Conservation (phyloP, 73 alveolate species). For the Paramecium bursaria region DNA sequence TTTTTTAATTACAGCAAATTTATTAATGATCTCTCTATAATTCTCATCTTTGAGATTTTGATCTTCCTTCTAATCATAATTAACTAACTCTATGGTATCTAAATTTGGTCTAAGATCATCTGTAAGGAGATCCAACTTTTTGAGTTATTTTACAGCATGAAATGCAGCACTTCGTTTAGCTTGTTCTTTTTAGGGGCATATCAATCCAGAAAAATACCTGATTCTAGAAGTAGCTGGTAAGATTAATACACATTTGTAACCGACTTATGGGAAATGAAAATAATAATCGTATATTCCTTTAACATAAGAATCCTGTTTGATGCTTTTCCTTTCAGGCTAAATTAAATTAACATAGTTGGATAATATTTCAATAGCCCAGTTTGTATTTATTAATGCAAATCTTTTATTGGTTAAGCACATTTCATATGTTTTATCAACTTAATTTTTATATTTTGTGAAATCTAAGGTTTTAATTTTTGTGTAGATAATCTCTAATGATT, state of each 20-base stretch:
- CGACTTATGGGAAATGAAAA: constrained; percentile 18
- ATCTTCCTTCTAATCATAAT: constrained; percentile 12
- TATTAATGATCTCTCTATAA: background rate
- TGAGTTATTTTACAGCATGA: constrained; percentile 7
- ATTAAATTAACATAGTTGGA: constrained; percentile 38
- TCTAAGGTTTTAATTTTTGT: background rate
- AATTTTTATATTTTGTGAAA: too few species aligned
- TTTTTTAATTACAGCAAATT: background rate
- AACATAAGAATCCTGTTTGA: background rate
- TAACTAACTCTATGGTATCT: background rate
- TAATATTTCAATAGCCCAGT: constrained; percentile 48
- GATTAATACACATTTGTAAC: constrained; percentile 27
- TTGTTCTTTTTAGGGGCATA: constrained; percentile 24
- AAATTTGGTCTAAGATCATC: constrained; percentile 25
- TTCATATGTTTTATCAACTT: background rate
- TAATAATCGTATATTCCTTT: constrained; percentile 42
- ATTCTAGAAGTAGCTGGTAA: constrained; percentile 12
- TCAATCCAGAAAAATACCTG: constrained; percentile 50
- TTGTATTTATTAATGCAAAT: constrained; percentile 12
- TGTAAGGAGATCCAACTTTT: background rate
- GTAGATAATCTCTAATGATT: background rate
- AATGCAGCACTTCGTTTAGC: constrained; percentile 60
- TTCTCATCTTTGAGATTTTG: constrained; percentile 39
- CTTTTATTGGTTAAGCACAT: constrained; percentile 8
- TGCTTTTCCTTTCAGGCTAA: background rate